Evolutionary conservation across 2,329 filamentous ascomycete genomes (phyloP), one percentile per base, ranked within the genome.

Genomic region (Beauveria sp.): DNA sequence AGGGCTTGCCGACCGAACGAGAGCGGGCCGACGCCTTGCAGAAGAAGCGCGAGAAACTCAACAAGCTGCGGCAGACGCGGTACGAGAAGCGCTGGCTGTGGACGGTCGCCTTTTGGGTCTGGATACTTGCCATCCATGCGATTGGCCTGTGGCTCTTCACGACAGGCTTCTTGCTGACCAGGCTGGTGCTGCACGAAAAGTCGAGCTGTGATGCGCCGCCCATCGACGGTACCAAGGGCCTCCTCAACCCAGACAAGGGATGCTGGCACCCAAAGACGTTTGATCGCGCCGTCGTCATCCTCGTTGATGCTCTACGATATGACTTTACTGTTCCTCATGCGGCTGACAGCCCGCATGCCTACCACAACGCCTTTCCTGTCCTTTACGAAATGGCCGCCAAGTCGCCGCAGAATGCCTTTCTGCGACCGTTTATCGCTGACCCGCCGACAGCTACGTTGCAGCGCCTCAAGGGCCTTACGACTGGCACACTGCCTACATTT

Each of bases 261-360:
- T 99, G 95, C 81, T 99, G 95, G 95, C 92, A 98, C 73, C 91
- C 92, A 40, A 96, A 91, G 77, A 90, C 87, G 2, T 99, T 98
- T 72, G 85, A 96, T 65, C 95, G 93, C 72, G 93, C 93, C 12
- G 87, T 99, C 52, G 83, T 99, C 26, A 84, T 99, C 61, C 79
- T 99, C 56, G 89, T 99, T 62, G 95, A 99, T 74, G 95, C 95
- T 59, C 81, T 99, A 63, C 88, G 95, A 64, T 99, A 99, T 76
- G 95, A 99, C 74, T 99, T 99, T 69, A 96, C 93, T 0, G 85
- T 98, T 12, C 95, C 95, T 0, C 76, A 80, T 50, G 77, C 83
- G 62, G 61, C 69, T n/a, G 66, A 68, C 49, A 65, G 67, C 40
- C 67, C 71, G 74, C 80, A 67, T 70, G 71, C 71, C 26, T 99